Conservation (phyloP, 2,329 filamentous ascomycete genomes). For the Fusarium ramigenum region DNA sequence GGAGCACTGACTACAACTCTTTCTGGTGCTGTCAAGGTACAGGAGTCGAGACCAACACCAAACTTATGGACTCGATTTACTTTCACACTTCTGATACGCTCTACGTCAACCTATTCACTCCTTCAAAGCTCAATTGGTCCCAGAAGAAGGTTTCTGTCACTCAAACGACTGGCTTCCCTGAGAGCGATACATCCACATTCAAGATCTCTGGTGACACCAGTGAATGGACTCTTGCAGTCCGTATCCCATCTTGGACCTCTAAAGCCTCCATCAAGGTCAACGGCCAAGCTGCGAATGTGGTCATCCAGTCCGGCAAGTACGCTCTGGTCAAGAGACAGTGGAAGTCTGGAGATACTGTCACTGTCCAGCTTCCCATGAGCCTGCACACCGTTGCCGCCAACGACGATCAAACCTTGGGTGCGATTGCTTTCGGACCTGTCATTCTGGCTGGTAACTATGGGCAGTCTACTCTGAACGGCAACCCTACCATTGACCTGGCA, state of each 20-base stretch:
- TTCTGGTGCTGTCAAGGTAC: constrained; percentile 66
- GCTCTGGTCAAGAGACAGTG: constrained; percentile 53
- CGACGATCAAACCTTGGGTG: constrained; percentile 54
- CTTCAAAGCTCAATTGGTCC: constrained; percentile 57
- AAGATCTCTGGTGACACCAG: constrained; percentile 49
- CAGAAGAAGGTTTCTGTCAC: constrained; percentile 51
- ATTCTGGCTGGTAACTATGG: constrained; percentile 59
- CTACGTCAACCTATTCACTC: constrained; percentile 60
- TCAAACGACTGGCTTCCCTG: constrained; percentile 56
- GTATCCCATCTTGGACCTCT: constrained; percentile 58
- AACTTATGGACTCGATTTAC: constrained; percentile 63
- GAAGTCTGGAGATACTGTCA: constrained; percentile 54
- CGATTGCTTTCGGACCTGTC: constrained; percentile 58
- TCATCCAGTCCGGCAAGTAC: constrained; percentile 51
- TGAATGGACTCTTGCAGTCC: constrained; percentile 51
- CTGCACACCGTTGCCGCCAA: constrained; percentile 57
- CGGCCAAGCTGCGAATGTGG: constrained; percentile 44
- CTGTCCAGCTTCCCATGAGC: constrained; percentile 56
- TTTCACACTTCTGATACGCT: constrained; percentile 53
- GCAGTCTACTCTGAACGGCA: constrained; percentile 28
- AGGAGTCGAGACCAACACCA: constrained; percentile 62
- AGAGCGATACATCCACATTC: constrained; percentile 52
- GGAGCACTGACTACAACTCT: constrained; percentile 62
- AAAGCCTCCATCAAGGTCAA: constrained; percentile 55
- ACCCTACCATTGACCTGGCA: constrained; percentile 46